Conservation (phyloP, 164 flowering plant species). For the Echeveria elegans region DNA sequence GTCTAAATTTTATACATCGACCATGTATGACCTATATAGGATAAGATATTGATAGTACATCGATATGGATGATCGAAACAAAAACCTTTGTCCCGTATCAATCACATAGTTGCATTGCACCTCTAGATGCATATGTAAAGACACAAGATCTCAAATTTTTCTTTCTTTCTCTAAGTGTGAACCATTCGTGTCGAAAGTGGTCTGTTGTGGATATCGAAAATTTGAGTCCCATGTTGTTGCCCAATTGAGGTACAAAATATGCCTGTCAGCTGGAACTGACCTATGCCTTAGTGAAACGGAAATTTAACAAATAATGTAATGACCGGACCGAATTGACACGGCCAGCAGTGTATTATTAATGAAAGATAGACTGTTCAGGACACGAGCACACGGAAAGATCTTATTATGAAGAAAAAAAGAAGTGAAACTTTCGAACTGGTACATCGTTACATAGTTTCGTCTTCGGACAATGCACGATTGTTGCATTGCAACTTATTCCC, state of each 20-base stretch:
- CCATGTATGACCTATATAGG: no score
- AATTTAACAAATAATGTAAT: neutral
- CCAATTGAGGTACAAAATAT: neutral
- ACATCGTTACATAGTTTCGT: no score
- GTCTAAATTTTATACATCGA: neutral
- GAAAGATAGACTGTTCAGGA: neutral
- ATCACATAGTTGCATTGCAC: neutral
- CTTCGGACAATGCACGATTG: no score
- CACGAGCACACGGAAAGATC: no score
- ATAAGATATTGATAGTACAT: neutral
- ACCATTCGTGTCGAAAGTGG: conserved; percentile 36
- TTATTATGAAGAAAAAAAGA: no score
- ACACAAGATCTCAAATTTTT: conserved; percentile 10
- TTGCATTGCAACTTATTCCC: no score
- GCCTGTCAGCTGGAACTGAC: neutral
- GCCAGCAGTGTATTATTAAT: no score
- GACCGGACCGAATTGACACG: neutral
- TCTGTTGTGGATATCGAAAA: conserved; percentile 24
- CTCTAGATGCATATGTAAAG: conserved; percentile 10
- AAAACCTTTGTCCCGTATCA: neutral
- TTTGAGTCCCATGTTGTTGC: conserved; percentile 5
- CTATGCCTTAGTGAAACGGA: neutral
- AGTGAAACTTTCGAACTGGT: no score
- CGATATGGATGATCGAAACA: neutral
- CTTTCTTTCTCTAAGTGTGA: conserved; percentile 32